Base-by-base conservation (phyloP, 331 rosid genomes). In the Phaseolus coccineus region DNA sequence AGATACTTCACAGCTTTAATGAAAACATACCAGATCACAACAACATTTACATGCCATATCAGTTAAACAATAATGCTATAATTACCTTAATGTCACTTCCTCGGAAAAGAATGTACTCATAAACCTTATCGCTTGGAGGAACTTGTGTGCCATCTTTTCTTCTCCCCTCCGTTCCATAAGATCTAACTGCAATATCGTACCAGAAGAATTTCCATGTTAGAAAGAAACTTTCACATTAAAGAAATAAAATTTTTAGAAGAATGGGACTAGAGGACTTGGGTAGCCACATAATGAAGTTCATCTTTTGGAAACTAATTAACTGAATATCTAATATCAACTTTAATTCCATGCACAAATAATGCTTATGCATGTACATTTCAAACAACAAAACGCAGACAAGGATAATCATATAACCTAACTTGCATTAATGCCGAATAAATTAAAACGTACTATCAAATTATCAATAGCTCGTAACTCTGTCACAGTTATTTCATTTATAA, bases 121-220 rank as follows among this genome's bases (percentile, higher is more conserved):
- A 91, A 83, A 88, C 86, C 84, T 84, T 88, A 16, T 89, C 91
- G 67, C 75, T 84, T 31, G 97, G 91, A 72, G 88, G 88, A 87
- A 92, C 77, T 82, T 92, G 91, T 52, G 85, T 84, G 31, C 91
- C 93, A 83, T 92, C 92, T 68, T 82, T 87, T 80, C 82, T 89
- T 64, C 91, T 79, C 77, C 91, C 97, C 84, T 92, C 94, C 4
- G 94, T 90, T 81, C 97, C 94, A 57, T 77, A 90, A 10, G 97
- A 90, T 73, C 85, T 85, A 73, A 92, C 97, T 92, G 89, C 64
- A 86, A 85, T 37, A 39, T 75, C 87, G 80, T 8, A 72, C 8
- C 39, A 40, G 67, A 59, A n/a, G 61, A 12, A 57, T 69, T 53
- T 40, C 64, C 40, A 73, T 1, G 39, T 69, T 42, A 79, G 39